A percentile compares a stretch with the other conserved stretches of the same genome.
These are phyloP conservation scores for Microbotryum saponariae DNA, from an alignment of 1,284 basidiomycete genomes.

Conservation along the genomic window DNA sequence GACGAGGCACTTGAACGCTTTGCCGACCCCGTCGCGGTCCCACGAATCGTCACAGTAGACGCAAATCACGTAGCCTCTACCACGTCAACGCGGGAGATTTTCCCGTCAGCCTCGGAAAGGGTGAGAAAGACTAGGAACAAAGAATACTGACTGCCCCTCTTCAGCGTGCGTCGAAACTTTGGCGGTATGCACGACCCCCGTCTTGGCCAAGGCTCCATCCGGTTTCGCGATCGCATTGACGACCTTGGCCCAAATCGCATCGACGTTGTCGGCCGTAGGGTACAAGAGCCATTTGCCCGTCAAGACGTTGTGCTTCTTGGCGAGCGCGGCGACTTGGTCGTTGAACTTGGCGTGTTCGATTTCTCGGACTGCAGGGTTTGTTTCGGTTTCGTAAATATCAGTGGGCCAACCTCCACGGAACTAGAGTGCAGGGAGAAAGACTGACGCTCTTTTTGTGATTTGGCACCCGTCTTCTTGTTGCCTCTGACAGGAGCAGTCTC, in stretches of 20 bases:
- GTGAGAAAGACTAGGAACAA: neutral
- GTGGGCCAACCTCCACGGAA: no score
- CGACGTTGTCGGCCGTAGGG: slow-evolving; percentile 22
- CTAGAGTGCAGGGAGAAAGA: neutral
- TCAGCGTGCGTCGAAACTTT: slow-evolving; percentile 14
- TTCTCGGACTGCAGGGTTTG: slow-evolving; percentile 13
- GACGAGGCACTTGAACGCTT: slow-evolving; percentile 24
- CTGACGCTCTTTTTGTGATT: slow-evolving; percentile 21
- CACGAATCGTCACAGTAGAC: slow-evolving; percentile 31
- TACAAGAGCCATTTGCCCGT: slow-evolving; percentile 33
- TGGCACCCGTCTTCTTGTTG: slow-evolving; percentile 22
- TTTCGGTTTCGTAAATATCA: neutral
- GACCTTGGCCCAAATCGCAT: slow-evolving; percentile 28
- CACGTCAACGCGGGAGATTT: neutral
- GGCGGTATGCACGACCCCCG: slow-evolving; percentile 11
- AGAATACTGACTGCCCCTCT: slow-evolving; percentile 1
- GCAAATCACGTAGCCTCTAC: slow-evolving; percentile 25
- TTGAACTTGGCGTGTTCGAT: slow-evolving; percentile 15
- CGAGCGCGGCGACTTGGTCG: slow-evolving; percentile 16
- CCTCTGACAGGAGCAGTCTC: slow-evolving; percentile 21
- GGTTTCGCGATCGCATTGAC: slow-evolving; percentile 22
- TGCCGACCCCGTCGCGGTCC: slow-evolving; percentile 21
- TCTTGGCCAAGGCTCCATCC: slow-evolving; percentile 27
- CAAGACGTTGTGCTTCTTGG: slow-evolving; percentile 19
- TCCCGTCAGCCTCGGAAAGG: neutral